Evolutionary conservation across 495 filamentous ascomycete species (phyloP), one percentile per base, ranked within the genome.

Genomic region (Penicillium desertorum): DNA sequence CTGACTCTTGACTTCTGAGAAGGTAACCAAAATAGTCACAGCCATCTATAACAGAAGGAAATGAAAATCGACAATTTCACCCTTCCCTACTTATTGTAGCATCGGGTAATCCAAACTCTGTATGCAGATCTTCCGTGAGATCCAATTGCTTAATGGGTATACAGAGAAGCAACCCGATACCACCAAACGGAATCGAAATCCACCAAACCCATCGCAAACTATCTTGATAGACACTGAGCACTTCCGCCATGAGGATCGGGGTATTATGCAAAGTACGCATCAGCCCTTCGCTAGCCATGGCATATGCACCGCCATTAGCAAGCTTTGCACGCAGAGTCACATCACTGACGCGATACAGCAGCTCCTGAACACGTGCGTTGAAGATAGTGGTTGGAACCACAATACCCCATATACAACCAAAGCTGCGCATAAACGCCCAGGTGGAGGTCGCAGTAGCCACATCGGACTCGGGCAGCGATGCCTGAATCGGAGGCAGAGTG

Each of bases 401-500:
- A 0, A 81, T 71, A 9, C 79, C 81, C 81, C 80, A 83, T 14
- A 83, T 72, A 41, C 52, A 54, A 1, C 80, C 82, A 45, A 81
- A 76, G 39, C 59, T 68, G 14, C 82, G 76, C 9, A 82, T 29
- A 34, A 82, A 83, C 0, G 59, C 58, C 72, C 73, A 85, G 0
- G 71, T 71, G 0, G 58, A 71, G 0, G 78, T 83, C 1, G 75
- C 71, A 11, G 63, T 57, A 0, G 77, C 81, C 2, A 64, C 54
- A 42, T 84, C 75, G 1, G 54, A 44, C 27, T 82, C 79, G 0
- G 55, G 45, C 0, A 80, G 36, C 1, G 51, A 51, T 0, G 73
- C 78, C 46, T 76, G 76, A 1, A 76, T 62, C 3, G 76, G 69
- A 2, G 77, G 74, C 4, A 80, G 64, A 4, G 68, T 44, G 1